These are phyloP conservation scores for Epichloe aotearoae DNA, from an alignment of 2,329 filamentous ascomycete species.

Conservation along the genomic window DNA sequence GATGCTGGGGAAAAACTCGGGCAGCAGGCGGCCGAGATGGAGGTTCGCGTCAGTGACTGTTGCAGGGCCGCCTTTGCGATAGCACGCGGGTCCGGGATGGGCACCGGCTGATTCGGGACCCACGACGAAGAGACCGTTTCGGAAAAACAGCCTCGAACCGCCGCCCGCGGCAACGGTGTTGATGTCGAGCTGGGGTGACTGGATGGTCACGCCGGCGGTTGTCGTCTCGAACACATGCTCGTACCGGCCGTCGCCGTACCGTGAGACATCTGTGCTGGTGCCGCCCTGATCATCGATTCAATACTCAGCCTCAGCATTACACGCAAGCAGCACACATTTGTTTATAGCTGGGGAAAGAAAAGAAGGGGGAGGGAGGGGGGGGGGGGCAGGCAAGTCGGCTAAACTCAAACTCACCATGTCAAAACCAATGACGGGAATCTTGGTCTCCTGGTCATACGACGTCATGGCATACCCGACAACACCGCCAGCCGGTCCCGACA, in stretches of 20 bases:
- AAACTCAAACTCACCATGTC: slow-evolving; percentile 34
- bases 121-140: slow-evolving; percentile 59
- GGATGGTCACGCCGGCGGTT: slow-evolving; percentile 65
- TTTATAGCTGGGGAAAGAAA: background rate
- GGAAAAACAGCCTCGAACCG: slow-evolving; percentile 56
- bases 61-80: slow-evolving; percentile 57
- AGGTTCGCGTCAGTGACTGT: slow-evolving; percentile 63
- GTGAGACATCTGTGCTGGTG: slow-evolving; percentile 62
- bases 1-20: slow-evolving; percentile 60
- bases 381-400: background rate
- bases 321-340: too few species aligned
- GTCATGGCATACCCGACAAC: slow-evolving; percentile 66
- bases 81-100: slow-evolving; percentile 59
- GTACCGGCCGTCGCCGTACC: slow-evolving; percentile 38
- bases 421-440: slow-evolving; percentile 61
- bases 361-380: background rate
- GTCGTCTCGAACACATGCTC: slow-evolving; percentile 55
- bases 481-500: slow-evolving; percentile 65
- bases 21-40: slow-evolving; percentile 44
- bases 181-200: slow-evolving; percentile 68
- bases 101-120: slow-evolving; percentile 60
- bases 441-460: slow-evolving; percentile 54
- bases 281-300: slow-evolving; percentile 26
- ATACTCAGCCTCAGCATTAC: too few species aligned
- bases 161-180: slow-evolving; percentile 70